Evolutionary conservation across 1,139 yeast genomes (phyloP), one percentile per base, ranked within the genome.

Genomic region (Hemisphaericaspora subhashii): DNA sequence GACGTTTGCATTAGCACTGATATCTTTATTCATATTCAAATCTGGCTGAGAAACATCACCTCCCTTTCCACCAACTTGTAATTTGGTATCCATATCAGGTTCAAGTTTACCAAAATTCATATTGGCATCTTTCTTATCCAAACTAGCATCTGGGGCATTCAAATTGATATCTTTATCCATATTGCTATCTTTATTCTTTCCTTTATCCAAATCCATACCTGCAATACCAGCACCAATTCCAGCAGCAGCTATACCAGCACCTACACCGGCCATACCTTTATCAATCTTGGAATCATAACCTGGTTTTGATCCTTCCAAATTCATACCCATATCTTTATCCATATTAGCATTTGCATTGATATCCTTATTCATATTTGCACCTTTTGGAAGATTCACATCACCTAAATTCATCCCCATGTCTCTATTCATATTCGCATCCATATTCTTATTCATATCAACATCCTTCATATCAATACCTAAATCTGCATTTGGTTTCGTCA

Each of bases 221-320:
- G 39, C 40, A 6, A 36, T 42, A 36, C 29, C 43, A 38, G 39
- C 36, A 2, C 41, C 38, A 9, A 23, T 22, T 7, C 36, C 36
- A 18, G 28, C 39, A 23, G 36, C 42, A 22, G 35, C 42, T 21
- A 22, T 21, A n/a, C 33, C 33, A 4, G 36, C 24, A 21, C 30
- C 29, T 33, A 26, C 4, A 13, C 17, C 29, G n/a, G n/a, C 3
- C 6, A 13, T 13, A 28, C 20, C 31, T 15, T 15, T 16, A 4
- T 16, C n/a, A 15, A 28, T 28, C 31, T 28, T 26, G 11, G 30
- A 12, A 26, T 26, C 17, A 15, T 26, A 15, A 13, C 13, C 30
- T 7, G 30, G 18, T 26, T 26, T 16, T 5, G 9, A 10, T 3
- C n/a, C 21, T 9, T 28, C 31, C 13, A 28, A 28, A 16, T 28